phyloP scores from a whole-genome alignment of 352 stramenopile genomes.

The Phytophthora palmivora region DNA sequence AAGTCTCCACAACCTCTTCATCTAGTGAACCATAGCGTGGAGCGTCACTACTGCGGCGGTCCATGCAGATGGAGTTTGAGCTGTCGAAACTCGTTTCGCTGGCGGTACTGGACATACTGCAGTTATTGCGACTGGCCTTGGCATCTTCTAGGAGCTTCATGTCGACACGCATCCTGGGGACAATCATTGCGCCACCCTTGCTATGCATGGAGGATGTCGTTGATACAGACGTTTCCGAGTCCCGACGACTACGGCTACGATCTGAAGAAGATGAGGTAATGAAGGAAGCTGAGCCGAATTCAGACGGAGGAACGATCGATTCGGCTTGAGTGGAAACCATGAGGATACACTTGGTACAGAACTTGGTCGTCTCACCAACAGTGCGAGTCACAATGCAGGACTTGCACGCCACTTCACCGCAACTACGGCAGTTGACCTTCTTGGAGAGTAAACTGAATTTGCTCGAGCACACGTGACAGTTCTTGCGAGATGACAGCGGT shows the following conservation, averaged over 20 bases:
- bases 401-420: conserved; percentile 81
- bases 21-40: conserved; percentile 40
- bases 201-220: conserved; percentile 32
- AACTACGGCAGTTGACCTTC: conserved; percentile 79
- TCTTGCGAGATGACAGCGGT: conserved; percentile 54
- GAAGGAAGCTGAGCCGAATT: conserved; percentile 40
- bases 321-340: conserved; percentile 55
- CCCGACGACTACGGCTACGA: conserved; percentile 26
- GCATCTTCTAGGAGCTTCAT: conserved; percentile 53
- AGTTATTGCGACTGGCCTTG: conserved; percentile 34
- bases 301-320: conserved; percentile 27
- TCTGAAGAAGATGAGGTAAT: conserved; percentile 40
- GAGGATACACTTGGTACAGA: conserved; percentile 79
- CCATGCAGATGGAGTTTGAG: conserved; percentile 40
- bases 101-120: conserved; percentile 46
- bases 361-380: conserved; percentile 62
- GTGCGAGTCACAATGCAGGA: conserved; percentile 70
- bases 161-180: conserved; percentile 39
- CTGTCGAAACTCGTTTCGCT: conserved; percentile 57
- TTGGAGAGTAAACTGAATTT: conserved; percentile 78
- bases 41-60: conserved; percentile 37
- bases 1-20: conserved; percentile 47
- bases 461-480: conserved; percentile 64
- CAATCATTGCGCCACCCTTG: conserved; percentile 13
- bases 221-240: conserved; percentile 38